Evolutionary conservation across 805 yeast genomes (phyloP), one percentile per base, ranked within the genome.

Genomic region (Debaryomyces hansenii): DNA sequence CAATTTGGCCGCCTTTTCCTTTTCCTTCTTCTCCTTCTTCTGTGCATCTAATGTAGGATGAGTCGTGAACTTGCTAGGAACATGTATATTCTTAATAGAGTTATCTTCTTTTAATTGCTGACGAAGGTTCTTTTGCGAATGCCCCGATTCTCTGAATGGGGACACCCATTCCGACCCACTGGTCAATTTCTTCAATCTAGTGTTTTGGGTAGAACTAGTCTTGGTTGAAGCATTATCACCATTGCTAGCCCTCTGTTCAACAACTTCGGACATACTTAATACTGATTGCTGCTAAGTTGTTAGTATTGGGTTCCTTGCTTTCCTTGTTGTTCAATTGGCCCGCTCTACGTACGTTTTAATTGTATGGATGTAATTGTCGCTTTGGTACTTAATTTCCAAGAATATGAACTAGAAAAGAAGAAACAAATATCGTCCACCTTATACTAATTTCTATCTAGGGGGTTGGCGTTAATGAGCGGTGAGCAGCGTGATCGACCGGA

Each of bases 21-120:
- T 47, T 52, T 46, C 46, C 44, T 46, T 47, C 40, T 44, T 24
- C 18, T 49, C 60, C 48, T 57, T 45, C 51, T 59, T 40, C 53
- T 62, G 49, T 7, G 69, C 67, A 40, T 64, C 68, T 49, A 67
- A 62, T 9, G 72, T 66, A 18, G 75, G 74, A 54, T 72, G 76
- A 31, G 57, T 45, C 40, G 74, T 55, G 47, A 69, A 72, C 53
- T 69, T 70, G 57, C 63, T 64, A 24, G 77, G 77, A 20, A 72
- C 74, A 35, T 54, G 62, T 34, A 72, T 50, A 24, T 60, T 57
- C 20, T 59, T 57, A 40, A 72, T 64, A 28, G 58, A 54, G 55
- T 71, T 72, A 36, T 58, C 57, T 12, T 65, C 67, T 46, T 62
- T 62, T 47, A 65, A 70, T 53, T 70, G 65, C 50, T 70, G 55